These are phyloP conservation scores for Ogataea populi-albae DNA, from an alignment of 805 yeast species.

Conservation along the genomic window DNA sequence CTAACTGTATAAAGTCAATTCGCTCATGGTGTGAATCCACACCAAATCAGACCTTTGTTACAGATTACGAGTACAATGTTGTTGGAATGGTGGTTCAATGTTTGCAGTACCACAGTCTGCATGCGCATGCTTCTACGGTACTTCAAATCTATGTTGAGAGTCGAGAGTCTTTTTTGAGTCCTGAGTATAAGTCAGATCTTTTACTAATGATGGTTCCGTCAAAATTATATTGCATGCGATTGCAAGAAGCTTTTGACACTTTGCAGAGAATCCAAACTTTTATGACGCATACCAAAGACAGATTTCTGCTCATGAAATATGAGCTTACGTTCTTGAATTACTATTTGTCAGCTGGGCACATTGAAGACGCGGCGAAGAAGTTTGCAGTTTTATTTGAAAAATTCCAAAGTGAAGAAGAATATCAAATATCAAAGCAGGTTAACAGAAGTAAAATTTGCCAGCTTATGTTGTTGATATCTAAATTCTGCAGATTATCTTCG, in stretches of 20 bases:
- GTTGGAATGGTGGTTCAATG: constrained; percentile 22
- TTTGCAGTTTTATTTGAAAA: constrained; percentile 25
- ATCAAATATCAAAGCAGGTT: constrained; percentile 25
- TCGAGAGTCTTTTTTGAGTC: constrained; percentile 1
- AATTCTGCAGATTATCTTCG: constrained; percentile 35
- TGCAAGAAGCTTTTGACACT: background rate
- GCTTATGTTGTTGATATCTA: constrained; percentile 30
- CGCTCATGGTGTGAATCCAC: constrained; percentile 7
- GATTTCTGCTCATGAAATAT: constrained; percentile 18
- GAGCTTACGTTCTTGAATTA: constrained; percentile 32
- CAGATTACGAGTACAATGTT: constrained; percentile 33
- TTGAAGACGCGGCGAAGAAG: constrained; percentile 23
- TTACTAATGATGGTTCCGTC: constrained; percentile 4
- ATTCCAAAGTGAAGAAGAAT: constrained; percentile 31
- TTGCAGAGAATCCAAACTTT: background rate
- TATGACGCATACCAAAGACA: constrained; percentile 10
- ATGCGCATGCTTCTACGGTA: constrained; percentile 12
- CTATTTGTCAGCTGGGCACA: constrained; percentile 21
- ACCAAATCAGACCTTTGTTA: constrained; percentile 5
- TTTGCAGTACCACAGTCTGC: constrained; percentile 24
- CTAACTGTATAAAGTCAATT: constrained; percentile 9
- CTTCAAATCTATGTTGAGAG: constrained; percentile 10
- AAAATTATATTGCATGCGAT: constrained; percentile 1
- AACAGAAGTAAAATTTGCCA: constrained; percentile 17
- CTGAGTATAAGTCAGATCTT: constrained; percentile 5